phyloP scores from a whole-genome alignment of 2,329 filamentous ascomycete species.

The Aureobasidium leucospermi region DNA sequence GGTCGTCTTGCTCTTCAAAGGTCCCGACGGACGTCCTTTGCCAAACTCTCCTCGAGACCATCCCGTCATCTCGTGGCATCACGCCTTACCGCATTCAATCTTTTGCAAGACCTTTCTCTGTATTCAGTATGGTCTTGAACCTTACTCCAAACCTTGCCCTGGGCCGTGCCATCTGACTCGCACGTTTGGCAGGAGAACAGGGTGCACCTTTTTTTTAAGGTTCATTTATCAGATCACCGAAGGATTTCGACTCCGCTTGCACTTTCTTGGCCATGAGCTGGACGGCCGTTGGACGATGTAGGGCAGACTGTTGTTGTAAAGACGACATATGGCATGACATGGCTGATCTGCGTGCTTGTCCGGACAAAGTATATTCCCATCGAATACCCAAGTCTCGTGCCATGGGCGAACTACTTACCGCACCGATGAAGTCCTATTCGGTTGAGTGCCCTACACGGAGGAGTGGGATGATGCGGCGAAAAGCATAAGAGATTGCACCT shows the following conservation, averaged over 20 bases:
- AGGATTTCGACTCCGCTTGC: neutral
- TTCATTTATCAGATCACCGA: neutral
- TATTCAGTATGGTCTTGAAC: neutral
- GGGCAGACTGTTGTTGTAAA: neutral
- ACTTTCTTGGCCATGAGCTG: neutral
- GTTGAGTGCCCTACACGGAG: too few species aligned
- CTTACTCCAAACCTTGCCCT: constrained; percentile 4
- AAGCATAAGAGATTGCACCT: too few species aligned
- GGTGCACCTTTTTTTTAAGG: neutral
- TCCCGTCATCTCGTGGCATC: neutral
- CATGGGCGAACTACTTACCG: too few species aligned
- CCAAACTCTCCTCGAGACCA: neutral
- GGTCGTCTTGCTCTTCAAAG: neutral
- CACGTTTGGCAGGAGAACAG: neutral
- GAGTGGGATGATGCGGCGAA: too few species aligned
- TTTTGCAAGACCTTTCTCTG: neutral
- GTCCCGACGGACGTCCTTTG: neutral
- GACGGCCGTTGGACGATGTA: neutral
- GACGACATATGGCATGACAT: constrained; percentile 4
- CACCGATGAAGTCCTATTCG: too few species aligned
- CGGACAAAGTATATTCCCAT: neutral
- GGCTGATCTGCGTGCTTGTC: neutral
- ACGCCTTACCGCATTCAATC: neutral
- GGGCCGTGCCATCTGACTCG: neutral
- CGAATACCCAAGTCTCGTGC: too few species aligned